Evolutionary conservation across 306 rosid species (phyloP), one percentile per base, ranked within the genome.

Genomic region (Rosa persica): DNA sequence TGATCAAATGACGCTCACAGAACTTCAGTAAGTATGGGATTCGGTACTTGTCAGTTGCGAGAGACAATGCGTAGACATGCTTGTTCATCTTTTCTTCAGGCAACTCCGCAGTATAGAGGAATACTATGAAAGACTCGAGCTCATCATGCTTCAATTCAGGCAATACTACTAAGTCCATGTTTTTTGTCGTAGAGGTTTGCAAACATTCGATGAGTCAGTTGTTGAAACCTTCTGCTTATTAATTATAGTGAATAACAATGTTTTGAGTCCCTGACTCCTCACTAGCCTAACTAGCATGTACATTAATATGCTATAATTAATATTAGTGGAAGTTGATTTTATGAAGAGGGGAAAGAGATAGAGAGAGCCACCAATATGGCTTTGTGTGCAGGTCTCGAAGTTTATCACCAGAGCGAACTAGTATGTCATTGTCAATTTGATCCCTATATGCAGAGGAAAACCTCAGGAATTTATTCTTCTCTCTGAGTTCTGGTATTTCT

Each of bases 11-110:
- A 19, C 84, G 77, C 79, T 90, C 91, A 80, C 93, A 90, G 5
- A 83, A 82, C 72, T 82, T 86, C 68, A 67, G 77, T 55, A 91
- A 76, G 42, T 90, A 88, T 22, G 89, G 74, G 34, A 93, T 90
- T 17, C 65, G 79, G 64, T 93, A 90, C 85, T 91, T 93, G 16
- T 91, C 90, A 12, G 96, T 97, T n/a, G 93, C 97, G 1, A 78
- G 54, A 5, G 90, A 80, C 76, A 93, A 66, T 0, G 96, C 81
- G 36, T 86, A 85, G 1, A 85, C 90, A 71, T 93, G 91, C 78
- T 79, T 82, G 69, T 81, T 88, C 86, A 90, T 22, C 78, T 81
- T 87, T 20, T 93, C 87, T n/a, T 30, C 67, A 1, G 80, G 12
- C 81, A 93, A 70, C 6, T 73, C 47, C 6, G 93, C 97, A 9